A percentile compares a stretch with the other conserved stretches of the same genome.
These are phyloP conservation scores for Ascochyta rabiei DNA, from an alignment of 2,329 filamentous ascomycete species.

Conservation along the genomic window DNA sequence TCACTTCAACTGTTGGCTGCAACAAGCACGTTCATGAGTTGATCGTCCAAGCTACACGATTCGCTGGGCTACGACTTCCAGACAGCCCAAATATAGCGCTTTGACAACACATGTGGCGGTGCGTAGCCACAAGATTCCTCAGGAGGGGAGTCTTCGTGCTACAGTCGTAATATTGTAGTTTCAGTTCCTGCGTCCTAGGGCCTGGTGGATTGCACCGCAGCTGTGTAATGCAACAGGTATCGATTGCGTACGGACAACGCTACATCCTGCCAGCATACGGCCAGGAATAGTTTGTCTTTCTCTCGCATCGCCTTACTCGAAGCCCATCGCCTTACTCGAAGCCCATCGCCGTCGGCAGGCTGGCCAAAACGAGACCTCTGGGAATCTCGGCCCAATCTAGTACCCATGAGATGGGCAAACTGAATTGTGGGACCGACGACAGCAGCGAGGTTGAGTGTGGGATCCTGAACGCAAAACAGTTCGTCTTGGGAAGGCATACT, in stretches of 20 bases:
- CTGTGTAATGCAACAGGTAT: slow-evolving; percentile 11
- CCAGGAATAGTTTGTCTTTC: slow-evolving; percentile 3
- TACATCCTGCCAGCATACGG: background rate
- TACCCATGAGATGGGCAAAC: slow-evolving; percentile 4
- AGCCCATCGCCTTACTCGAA: background rate
- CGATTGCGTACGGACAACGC: slow-evolving; percentile 1
- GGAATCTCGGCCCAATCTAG: background rate
- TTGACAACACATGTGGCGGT: slow-evolving; percentile 11
- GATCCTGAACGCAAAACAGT: slow-evolving; percentile 25
- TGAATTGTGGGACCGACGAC: slow-evolving; percentile 9
- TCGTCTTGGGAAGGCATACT: slow-evolving; percentile 2
- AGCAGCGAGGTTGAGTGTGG: slow-evolving; percentile 17
- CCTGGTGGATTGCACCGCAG: background rate
- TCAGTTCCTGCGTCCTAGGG: slow-evolving; percentile 8
- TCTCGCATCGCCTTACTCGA: background rate
- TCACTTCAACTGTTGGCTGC: slow-evolving; percentile 21
- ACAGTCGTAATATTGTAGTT: background rate
- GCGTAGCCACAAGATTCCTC: background rate
- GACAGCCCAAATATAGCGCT: background rate
- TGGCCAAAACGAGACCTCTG: background rate
- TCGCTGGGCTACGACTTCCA: background rate
- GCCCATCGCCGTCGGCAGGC: background rate
- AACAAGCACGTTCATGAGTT: slow-evolving; percentile 5
- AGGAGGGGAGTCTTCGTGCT: background rate
- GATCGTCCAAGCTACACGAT: background rate